Conservation (phyloP, 129 eudicot genomes). For the Rutidosis leptorrhynchoides region DNA sequence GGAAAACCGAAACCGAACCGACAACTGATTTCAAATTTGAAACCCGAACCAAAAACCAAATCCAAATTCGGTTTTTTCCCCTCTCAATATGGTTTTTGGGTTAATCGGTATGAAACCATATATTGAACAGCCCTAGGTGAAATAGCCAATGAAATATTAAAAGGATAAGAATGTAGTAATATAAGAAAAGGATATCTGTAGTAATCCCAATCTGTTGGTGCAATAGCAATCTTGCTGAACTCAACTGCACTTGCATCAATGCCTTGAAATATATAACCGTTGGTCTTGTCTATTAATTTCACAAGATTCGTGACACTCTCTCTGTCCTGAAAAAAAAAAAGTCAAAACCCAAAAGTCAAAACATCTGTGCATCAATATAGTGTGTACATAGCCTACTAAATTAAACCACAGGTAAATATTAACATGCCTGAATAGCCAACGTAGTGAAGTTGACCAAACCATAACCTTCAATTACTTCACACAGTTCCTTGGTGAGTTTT, state of each 20-base stretch:
- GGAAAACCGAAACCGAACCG: too few species aligned
- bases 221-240: constrained; percentile 85
- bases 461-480: constrained; percentile 75
- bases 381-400: background rate
- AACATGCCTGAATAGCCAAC: constrained; percentile 71
- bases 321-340: constrained; percentile 48
- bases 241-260: constrained; percentile 83
- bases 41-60: too few species aligned
- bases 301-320: constrained; percentile 76
- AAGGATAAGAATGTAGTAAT: constrained; percentile 18
- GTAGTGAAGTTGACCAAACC: constrained; percentile 80
- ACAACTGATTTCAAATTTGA: too few species aligned
- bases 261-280: constrained; percentile 85
- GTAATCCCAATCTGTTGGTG: constrained; percentile 46
- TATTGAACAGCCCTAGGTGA: too few species aligned
- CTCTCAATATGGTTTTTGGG: too few species aligned
- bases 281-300: constrained; percentile 80
- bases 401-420: background rate
- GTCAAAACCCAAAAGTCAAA: too few species aligned
- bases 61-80: too few species aligned
- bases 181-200: constrained; percentile 75
- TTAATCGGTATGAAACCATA: too few species aligned
- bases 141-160: background rate
- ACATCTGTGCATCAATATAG: background rate
- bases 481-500: constrained; percentile 88